A percentile compares a stretch with the other conserved stretches of the same genome.
Evolutionary conservation across 306 rosid genomes (phyloP).

Genomic region (Cicer chorassanicum): DNA sequence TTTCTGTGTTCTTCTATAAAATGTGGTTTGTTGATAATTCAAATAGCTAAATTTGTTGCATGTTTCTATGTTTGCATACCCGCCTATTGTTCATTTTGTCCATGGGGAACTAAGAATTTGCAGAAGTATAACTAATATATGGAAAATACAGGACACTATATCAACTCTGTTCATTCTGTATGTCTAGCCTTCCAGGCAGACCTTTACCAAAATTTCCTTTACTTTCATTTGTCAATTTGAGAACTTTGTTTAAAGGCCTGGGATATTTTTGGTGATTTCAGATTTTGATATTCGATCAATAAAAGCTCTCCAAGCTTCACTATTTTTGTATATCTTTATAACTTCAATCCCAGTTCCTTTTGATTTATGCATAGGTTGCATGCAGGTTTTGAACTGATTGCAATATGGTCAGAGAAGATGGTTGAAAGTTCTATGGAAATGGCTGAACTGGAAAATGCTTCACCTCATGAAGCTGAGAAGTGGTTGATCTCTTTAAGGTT

Average conservation of each 20-base stretch:
- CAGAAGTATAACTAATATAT: not conserved
- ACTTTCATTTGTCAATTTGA: constrained; percentile 11
- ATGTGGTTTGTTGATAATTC: not conserved
- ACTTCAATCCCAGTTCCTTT: constrained; percentile 43
- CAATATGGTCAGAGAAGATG: constrained; percentile 84
- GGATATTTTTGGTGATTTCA: constrained; percentile 2
- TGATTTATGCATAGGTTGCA: constrained; percentile 49
- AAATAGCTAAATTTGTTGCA: not conserved
- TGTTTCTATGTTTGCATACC: not conserved
- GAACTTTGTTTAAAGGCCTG: constrained; percentile 20
- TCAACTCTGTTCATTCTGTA: constrained; percentile 6
- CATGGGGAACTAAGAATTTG: not conserved
- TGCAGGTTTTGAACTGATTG: constrained; percentile 85
- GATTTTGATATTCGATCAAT: constrained; percentile 11
- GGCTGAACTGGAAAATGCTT: constrained; percentile 96
- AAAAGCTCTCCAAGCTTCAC: constrained; percentile 43
- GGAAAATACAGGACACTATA: constrained; percentile 1
- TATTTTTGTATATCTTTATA: constrained; percentile 37
- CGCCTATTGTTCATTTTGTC: constrained; percentile 3
- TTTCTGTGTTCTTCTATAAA: not conserved
- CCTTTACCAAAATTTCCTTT: constrained; percentile 14
- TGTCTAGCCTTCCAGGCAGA: constrained; percentile 14
- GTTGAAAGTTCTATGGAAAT: constrained; percentile 86
- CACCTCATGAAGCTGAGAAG: constrained; percentile 91
- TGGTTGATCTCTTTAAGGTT: constrained; percentile 75